These are phyloP conservation scores for Eucalyptus polybractea DNA, from an alignment of 345 rosid species.

Conservation along the genomic window DNA sequence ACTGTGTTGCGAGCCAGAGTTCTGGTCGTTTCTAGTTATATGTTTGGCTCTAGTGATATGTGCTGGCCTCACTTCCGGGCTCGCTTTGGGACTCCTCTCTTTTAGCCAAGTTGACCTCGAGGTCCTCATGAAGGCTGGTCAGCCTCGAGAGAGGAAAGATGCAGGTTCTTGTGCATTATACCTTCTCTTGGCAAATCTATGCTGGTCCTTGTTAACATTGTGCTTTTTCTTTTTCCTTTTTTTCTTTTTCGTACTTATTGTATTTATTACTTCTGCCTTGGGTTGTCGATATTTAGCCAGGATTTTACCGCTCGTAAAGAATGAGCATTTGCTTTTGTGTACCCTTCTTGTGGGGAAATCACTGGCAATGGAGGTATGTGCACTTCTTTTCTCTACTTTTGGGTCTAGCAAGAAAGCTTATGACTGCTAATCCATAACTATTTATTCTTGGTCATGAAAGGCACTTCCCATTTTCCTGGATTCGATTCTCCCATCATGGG, in stretches of 20 bases:
- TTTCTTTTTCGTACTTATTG: background rate
- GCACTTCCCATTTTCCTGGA: slow-evolving; percentile 26
- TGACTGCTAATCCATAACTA: background rate
- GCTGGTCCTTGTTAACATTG: background rate
- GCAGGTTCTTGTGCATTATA: slow-evolving; percentile 7
- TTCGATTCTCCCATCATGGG: slow-evolving; percentile 12
- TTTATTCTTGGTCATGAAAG: background rate
- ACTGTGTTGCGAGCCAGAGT: slow-evolving; percentile 7
- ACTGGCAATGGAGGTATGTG: slow-evolving; percentile 13
- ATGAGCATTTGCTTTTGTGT: slow-evolving; percentile 13
- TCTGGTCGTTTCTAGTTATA: slow-evolving; percentile 6
- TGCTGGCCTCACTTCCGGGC: slow-evolving; percentile 21
- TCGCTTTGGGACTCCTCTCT: slow-evolving; percentile 21
- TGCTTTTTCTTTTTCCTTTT: no score
- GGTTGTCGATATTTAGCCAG: background rate
- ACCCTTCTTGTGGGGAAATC: slow-evolving; percentile 18
- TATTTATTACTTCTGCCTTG: background rate
- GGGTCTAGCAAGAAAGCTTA: background rate
- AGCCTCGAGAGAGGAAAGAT: slow-evolving; percentile 4
- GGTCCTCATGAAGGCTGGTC: slow-evolving; percentile 15
- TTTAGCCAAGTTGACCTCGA: slow-evolving; percentile 20
- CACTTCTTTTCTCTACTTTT: background rate
- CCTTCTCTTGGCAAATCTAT: background rate
- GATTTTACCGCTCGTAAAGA: slow-evolving; percentile 13
- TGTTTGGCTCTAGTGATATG: slow-evolving; percentile 4